Evolutionary conservation across 768 basidiomycete species (phyloP).

Genomic region (Russula virescens): DNA sequence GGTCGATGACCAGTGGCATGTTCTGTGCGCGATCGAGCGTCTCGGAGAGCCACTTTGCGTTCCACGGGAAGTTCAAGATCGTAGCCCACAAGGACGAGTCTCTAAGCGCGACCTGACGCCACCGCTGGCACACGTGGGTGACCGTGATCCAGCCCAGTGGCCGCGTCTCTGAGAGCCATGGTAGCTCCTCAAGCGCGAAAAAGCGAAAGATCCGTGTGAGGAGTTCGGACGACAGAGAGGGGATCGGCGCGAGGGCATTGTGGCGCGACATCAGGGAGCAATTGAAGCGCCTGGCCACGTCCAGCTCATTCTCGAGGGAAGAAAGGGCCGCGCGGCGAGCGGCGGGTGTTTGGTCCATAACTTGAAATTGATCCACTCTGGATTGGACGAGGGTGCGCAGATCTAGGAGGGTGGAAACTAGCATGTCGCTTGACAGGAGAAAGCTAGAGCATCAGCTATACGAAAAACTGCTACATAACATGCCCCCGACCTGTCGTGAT

Average conservation of each 20-base stretch:
- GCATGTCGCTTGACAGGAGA: background rate
- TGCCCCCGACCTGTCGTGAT: background rate
- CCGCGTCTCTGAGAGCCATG: too few species aligned
- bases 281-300: background rate
- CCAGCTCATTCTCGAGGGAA: too few species aligned
- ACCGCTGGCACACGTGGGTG: too few species aligned
- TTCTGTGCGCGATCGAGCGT: background rate
- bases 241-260: too few species aligned
- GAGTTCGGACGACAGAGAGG: too few species aligned
- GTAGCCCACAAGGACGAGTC: too few species aligned
- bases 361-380: background rate
- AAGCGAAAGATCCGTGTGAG: too few species aligned
- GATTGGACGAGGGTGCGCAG: background rate
- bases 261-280: too few species aligned
- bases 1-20: background rate
- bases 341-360: background rate
- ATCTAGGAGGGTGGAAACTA: background rate
- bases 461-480: background rate
- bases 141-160: too few species aligned
- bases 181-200: too few species aligned
- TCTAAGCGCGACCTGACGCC: too few species aligned
- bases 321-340: slow-evolving; percentile 1
- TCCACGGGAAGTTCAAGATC: too few species aligned
- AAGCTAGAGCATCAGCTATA: background rate
- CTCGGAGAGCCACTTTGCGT: background rate